Evolutionary conservation across 306 rosid genomes (phyloP).

Genomic region (Lathyrus tuberosus): DNA sequence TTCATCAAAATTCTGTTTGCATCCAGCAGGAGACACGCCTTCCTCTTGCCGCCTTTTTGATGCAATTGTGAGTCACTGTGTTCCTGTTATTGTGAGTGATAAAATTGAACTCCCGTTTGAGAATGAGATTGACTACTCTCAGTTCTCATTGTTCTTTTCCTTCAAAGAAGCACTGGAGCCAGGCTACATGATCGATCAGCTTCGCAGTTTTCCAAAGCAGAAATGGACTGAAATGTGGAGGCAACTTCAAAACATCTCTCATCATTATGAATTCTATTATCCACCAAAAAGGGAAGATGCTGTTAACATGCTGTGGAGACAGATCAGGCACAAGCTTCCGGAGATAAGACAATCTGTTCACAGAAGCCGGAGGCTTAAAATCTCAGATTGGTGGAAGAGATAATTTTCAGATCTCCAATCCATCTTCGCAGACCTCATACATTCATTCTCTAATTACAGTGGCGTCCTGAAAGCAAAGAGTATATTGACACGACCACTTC

Average conservation of each 20-base stretch:
- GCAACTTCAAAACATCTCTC: constrained; percentile 70
- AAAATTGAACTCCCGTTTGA: constrained; percentile 97
- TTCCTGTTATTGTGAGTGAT: constrained; percentile 95
- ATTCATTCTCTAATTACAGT: constrained; percentile 33
- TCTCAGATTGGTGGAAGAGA: constrained; percentile 89
- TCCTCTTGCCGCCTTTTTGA: constrained; percentile 97
- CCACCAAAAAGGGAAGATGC: constrained; percentile 84
- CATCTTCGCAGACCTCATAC: constrained; percentile 32
- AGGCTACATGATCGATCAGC: constrained; percentile 74
- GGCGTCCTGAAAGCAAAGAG: constrained; percentile 35
- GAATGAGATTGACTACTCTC: constrained; percentile 85
- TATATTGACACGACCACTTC: constrained; percentile 20
- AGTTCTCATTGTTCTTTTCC: constrained; percentile 86
- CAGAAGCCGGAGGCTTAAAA: constrained; percentile 78
- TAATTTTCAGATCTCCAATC: constrained; percentile 37
- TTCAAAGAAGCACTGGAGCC: constrained; percentile 87
- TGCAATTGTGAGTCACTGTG: constrained; percentile 94
- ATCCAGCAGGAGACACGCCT: constrained; percentile 98
- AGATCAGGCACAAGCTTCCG: constrained; percentile 85
- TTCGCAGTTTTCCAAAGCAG: constrained; percentile 68
- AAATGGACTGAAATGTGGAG: constrained; percentile 93
- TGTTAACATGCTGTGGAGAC: constrained; percentile 93
- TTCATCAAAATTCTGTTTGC: constrained; percentile 85
- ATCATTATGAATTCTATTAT: constrained; percentile 84
- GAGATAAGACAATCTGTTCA: constrained; percentile 68